A percentile compares a stretch with the other conserved stretches of the same genome.
These are phyloP conservation scores for Punica granatum DNA, from an alignment of 345 rosid species.

Conservation along the genomic window DNA sequence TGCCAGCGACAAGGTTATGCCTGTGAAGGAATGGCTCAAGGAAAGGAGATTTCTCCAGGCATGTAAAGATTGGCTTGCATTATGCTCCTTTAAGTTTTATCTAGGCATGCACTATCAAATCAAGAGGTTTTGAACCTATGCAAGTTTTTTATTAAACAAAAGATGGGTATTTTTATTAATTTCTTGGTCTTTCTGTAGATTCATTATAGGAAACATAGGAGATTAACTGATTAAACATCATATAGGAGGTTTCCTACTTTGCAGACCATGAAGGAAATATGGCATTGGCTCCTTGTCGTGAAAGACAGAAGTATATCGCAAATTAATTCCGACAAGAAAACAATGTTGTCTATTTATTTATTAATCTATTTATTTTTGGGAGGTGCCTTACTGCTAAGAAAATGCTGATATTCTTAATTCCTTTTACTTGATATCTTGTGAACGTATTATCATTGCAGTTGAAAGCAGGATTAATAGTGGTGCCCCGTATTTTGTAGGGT, in stretches of 20 bases:
- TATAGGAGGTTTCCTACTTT: not conserved
- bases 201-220: not conserved
- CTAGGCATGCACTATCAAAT: not conserved
- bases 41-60: conserved; percentile 42
- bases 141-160: not conserved
- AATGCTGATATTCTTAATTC: not conserved
- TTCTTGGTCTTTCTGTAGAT: not conserved
- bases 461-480: not conserved
- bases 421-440: not conserved
- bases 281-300: not conserved
- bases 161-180: not conserved
- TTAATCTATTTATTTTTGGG: not conserved
- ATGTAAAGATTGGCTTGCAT: conserved; percentile 2
- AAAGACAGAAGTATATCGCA: not conserved
- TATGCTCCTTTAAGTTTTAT: conserved; percentile 1
- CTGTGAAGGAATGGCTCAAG: conserved; percentile 43
- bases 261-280: not conserved
- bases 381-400: not conserved
- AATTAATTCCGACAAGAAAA: not conserved
- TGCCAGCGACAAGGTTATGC: conserved; percentile 47
- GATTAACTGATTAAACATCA: not conserved
- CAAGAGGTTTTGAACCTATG: not conserved
- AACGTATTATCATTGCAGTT: not conserved
- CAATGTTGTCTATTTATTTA: not conserved
- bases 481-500: conserved; percentile 20